Evolutionary conservation across 2,329 filamentous ascomycete genomes (phyloP), one percentile per base, ranked within the genome.

Genomic region (Fusarium sp.): DNA sequence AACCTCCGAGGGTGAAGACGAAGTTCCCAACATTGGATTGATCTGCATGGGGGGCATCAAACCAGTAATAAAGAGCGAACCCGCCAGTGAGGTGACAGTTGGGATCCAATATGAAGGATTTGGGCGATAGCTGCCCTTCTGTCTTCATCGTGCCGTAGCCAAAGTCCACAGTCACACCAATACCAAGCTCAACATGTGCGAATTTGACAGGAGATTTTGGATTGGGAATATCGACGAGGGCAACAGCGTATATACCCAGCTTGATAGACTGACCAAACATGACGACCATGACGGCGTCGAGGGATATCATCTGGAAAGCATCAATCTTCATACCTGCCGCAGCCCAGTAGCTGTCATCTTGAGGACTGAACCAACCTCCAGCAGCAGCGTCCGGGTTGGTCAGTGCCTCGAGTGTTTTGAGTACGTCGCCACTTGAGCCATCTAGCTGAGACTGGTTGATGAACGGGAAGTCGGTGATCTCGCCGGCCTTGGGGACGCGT

Each of bases 1-100:
- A 82, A 1, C 80, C 80, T 1, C 80, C 79, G 8, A 80, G 57
- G 2, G 76, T 76, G 44, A 81, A 77, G 6, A 82, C 79, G 66
- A 69, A 81, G 56, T 80, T 75, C 0, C 79, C 78, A 12, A 52
- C 30, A 15, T 46, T 19, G 2, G 32, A 10, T 5, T 30, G 38
- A 9, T 39, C 34, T 0, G 28, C 39, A 11, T 44, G 15, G 8
- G 34, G 26, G 2, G 19, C 24, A 5, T 55, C 40, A 24, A 70
- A 70, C 60, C 68, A 70, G 2, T 44, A 52, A 30, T 40, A 57
- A 2, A 81, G 42, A 0, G 77, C 77, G 48, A 80, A 75, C 0
- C 78, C 79, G 7, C 80, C 80, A 0, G 63, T 74, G 0, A 81
- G 67, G 69, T 79, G 78, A 54, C 79, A 81, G 15, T 56, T 43